Evolutionary conservation across 2,329 filamentous ascomycete species (phyloP), one percentile per base, ranked within the genome.

Genomic region (Exophiala xenobiotica): DNA sequence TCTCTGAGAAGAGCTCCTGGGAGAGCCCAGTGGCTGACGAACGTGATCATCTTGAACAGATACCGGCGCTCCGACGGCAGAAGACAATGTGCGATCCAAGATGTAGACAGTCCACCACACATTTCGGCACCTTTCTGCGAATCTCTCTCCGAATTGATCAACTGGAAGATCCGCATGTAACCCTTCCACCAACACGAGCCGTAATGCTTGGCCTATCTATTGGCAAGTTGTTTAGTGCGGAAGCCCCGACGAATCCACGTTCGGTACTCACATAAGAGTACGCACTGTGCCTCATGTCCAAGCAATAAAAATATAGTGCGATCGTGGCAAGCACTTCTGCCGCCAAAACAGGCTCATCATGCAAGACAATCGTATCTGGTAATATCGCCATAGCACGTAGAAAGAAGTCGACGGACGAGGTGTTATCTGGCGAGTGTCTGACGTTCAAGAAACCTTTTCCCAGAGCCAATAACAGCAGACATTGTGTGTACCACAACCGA

Each of bases 31-130:
- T 4, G 69, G 67, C 0, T 74, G 71, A 4, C 73, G 68, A 0
- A 82, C 70, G 39, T 81, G 76, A 12, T 77, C 72, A 31, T 80
- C 76, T 14, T 69, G 67, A 2, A 80, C 67, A 0, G 75, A 72
- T 31, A 74, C 70, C 0, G 78, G 78, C 0, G 78, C 54, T 0
- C 78, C 78, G 72, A 80, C 77, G 3, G 79, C 55, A 0, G 76
- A 77, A 1, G 76, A 77, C 69, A 80, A 77, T 54, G 79, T 71
- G 2, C 77, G 70, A 47, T 80, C 78, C 1, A 80, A 62, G 1
- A 80, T 68, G 31, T 78, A 79, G 0, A 78, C 68, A 0, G 78
- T 80, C 77, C 77, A 80, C 76, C 77, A 81, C 6, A 77, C 67
- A 27, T 71, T 71, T 1, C 76, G 72, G 46, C 72, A 75, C 43